Conservation (phyloP, 345 rosid genomes). For the Gynandropsis gynandra region DNA sequence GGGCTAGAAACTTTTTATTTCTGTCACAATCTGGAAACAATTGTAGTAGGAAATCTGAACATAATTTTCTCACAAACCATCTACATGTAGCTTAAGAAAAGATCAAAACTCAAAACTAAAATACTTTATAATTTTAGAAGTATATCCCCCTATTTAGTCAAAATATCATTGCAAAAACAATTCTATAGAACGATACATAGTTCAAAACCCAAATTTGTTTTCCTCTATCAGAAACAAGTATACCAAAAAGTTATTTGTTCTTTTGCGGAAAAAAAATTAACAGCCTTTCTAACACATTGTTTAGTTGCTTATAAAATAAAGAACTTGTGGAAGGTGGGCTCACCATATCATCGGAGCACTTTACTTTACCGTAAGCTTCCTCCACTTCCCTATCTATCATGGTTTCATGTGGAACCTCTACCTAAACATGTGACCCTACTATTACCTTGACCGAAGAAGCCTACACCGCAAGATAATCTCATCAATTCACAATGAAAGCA, state of each 20-base stretch:
- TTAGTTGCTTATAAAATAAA: slow-evolving; percentile 5
- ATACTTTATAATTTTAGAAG: no score
- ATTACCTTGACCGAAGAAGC: slow-evolving; percentile 42
- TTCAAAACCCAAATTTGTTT: no score
- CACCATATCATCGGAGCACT: slow-evolving; percentile 60
- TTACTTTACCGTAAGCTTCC: slow-evolving; percentile 45
- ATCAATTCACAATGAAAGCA: slow-evolving; percentile 14
- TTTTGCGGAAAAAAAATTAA: no score
- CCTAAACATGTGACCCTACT: slow-evolving; percentile 83
- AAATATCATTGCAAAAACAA: no score
- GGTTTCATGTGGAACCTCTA: slow-evolving; percentile 67
- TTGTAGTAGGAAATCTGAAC: background rate
- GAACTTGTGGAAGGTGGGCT: no score
- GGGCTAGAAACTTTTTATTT: slow-evolving; percentile 41
- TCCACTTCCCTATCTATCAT: slow-evolving; percentile 89
- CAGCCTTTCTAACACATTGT: background rate
- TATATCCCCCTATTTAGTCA: no score
- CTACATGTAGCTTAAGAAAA: slow-evolving; percentile 8
- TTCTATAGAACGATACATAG: no score
- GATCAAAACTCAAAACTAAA: background rate
- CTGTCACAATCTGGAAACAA: slow-evolving; percentile 41
- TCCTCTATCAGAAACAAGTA: no score
- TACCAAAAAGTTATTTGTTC: no score
- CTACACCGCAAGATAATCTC: slow-evolving; percentile 29
- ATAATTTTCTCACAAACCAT: background rate